Percentiles rank a stretch among this genome's conserved stretches.
These are phyloP conservation scores for Thermomucor indicae-seudaticae DNA, from an alignment of 371 early-diverging fungal genomes.

Conservation along the genomic window DNA sequence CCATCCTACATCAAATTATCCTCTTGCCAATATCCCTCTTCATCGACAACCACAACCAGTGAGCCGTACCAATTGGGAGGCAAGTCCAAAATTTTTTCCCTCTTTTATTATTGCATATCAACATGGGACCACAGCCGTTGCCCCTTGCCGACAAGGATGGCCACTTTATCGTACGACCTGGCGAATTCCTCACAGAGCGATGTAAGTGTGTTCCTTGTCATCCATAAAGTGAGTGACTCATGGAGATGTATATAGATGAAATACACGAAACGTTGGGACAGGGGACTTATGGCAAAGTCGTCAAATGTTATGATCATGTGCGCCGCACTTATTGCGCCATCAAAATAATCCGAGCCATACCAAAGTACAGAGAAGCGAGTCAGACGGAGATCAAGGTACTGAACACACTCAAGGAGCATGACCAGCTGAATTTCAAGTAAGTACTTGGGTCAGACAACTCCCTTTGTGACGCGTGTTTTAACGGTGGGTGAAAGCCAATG, in stretches of 20 bases:
- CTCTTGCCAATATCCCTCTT: too few relatives aligned
- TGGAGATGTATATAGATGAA: slow-evolving; percentile 50
- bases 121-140: slow-evolving; percentile 1
- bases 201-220: slow-evolving; percentile 43
- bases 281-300: slow-evolving; percentile 97
- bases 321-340: slow-evolving; percentile 53
- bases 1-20: slow-evolving; percentile 1
- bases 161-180: slow-evolving; percentile 78
- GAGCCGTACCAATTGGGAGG: too few relatives aligned
- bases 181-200: slow-evolving; percentile 70
- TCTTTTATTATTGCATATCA: not conserved
- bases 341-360: slow-evolving; percentile 92
- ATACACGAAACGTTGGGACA: slow-evolving; percentile 87
- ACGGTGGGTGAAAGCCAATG: slow-evolving; percentile 48
- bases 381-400: slow-evolving; percentile 87
- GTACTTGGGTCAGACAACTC: too few relatives aligned
- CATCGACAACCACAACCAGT: not conserved
- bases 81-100: not conserved
- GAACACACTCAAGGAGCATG: slow-evolving; percentile 69
- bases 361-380: slow-evolving; percentile 94
- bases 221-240: not conserved
- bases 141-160: slow-evolving; percentile 90
- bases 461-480: too few relatives aligned
- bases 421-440: slow-evolving; percentile 49
- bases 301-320: slow-evolving; percentile 78